phyloP scores from a whole-genome alignment of 306 rosid species.

The Betula pendula region DNA sequence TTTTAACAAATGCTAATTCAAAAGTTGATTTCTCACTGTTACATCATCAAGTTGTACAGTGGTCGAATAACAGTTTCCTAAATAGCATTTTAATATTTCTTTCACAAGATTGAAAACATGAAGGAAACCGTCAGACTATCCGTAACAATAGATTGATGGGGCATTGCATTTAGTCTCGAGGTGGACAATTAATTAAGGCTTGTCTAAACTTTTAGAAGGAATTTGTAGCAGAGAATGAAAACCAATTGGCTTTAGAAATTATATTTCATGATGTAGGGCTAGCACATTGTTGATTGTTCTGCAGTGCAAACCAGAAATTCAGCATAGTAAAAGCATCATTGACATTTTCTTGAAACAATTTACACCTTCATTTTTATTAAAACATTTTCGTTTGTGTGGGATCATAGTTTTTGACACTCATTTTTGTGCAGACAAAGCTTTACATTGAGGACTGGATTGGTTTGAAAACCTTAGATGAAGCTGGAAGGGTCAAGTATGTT shows the following conservation, averaged over 20 bases:
- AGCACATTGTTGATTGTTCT: background rate
- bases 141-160: background rate
- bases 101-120: background rate
- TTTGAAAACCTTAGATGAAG: conserved; percentile 70
- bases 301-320: background rate
- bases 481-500: conserved; percentile 71
- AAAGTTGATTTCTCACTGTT: too few relatives aligned
- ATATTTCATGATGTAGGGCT: background rate
- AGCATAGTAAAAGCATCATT: background rate
- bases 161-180: background rate
- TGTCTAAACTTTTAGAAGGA: too few relatives aligned
- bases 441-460: conserved; percentile 89
- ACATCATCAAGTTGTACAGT: too few relatives aligned
- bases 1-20: too few relatives aligned
- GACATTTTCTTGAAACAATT: background rate
- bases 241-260: background rate
- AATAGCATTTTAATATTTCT: too few relatives aligned
- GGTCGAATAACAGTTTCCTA: too few relatives aligned
- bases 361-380: background rate
- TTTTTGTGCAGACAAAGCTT: conserved; percentile 63
- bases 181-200: background rate
- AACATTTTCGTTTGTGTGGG: background rate
- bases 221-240: background rate
- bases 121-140: background rate
- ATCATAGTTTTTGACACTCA: background rate